These are phyloP conservation scores for Acmispon strigosus DNA, from an alignment of 306 rosid species.

Conservation along the genomic window DNA sequence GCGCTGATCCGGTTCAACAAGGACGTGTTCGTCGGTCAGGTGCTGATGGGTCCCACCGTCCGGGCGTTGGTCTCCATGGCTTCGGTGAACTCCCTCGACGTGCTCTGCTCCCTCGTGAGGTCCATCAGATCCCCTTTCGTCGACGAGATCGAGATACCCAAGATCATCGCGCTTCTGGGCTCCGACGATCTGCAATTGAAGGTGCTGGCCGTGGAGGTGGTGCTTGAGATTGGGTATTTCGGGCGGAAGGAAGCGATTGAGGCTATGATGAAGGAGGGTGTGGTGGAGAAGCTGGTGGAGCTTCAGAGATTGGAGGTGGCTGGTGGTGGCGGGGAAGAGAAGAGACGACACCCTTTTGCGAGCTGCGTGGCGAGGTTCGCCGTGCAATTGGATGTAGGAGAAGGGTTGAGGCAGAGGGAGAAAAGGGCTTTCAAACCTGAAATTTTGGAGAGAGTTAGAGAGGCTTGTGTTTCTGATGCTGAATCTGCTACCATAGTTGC, in stretches of 20 bases:
- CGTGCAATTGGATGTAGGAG: conserved; percentile 86
- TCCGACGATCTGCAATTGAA: conserved; percentile 24
- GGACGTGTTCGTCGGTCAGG: conserved; percentile 85
- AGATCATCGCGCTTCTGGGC: conserved; percentile 41
- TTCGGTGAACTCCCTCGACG: conserved; percentile 40
- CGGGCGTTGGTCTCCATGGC: conserved; percentile 43
- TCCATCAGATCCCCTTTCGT: conserved; percentile 74
- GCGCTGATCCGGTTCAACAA: conserved; percentile 72
- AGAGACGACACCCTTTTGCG: conserved; percentile 40
- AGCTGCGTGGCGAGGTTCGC: conserved; percentile 83
- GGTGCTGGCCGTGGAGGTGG: conserved; percentile 51
- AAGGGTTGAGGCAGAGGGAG: conserved; percentile 87
- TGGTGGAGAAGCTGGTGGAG: conserved; percentile 61
- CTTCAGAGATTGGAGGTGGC: conserved; percentile 57
- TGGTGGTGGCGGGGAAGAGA: conserved; percentile 35
- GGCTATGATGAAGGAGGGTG: conserved; percentile 62
- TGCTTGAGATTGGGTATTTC: conserved; percentile 73
- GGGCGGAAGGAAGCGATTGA: conserved; percentile 89
- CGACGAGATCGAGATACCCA: conserved; percentile 71
- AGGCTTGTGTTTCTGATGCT: conserved; percentile 71
- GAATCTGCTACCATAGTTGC: conserved; percentile 76
- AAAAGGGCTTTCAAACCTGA: conserved; percentile 69
- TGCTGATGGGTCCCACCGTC: conserved; percentile 52
- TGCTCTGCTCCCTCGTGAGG: conserved; percentile 49
- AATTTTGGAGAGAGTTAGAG: conserved; percentile 51